These are phyloP conservation scores for Chimonanthus salicifolius DNA, from an alignment of 164 flowering plant species.

Conservation along the genomic window DNA sequence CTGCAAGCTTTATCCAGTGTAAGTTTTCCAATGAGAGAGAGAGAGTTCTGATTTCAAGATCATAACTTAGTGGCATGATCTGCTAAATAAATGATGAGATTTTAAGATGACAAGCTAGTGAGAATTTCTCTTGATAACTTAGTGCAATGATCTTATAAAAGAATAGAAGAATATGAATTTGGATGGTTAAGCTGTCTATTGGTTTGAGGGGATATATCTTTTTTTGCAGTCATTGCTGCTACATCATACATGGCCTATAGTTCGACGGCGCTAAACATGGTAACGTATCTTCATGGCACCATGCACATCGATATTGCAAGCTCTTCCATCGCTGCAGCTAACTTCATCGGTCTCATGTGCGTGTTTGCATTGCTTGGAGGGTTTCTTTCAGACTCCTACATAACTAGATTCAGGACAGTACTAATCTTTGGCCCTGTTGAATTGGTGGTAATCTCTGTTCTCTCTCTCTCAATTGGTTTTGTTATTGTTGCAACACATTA, in stretches of 20 bases:
- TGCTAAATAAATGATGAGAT: too few species aligned
- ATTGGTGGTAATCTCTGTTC: slow-evolving; percentile 12
- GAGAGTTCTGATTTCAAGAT: not conserved
- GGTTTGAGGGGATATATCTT: too few species aligned
- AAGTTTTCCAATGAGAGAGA: slow-evolving; percentile 1
- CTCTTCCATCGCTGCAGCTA: slow-evolving; percentile 16
- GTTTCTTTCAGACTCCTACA: slow-evolving; percentile 21
- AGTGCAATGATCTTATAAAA: not conserved
- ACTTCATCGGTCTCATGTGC: slow-evolving; percentile 17
- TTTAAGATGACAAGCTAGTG: too few species aligned
- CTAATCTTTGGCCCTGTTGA: slow-evolving; percentile 17
- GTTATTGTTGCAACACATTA: too few species aligned
- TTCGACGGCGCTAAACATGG: slow-evolving; percentile 12
- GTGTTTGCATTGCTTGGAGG: slow-evolving; percentile 17
- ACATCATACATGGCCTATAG: slow-evolving; percentile 8
- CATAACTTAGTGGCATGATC: too few species aligned
- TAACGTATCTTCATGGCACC: slow-evolving; percentile 7
- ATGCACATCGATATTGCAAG: slow-evolving; percentile 18
- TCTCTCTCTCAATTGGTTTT: not conserved
- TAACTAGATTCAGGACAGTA: slow-evolving; percentile 18
- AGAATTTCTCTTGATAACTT: too few species aligned
- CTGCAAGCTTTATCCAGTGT: slow-evolving; percentile 18
- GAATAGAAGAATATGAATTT: too few species aligned
- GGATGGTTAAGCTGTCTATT: too few species aligned
- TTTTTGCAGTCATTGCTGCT: slow-evolving; percentile 9